A percentile compares a stretch with the other conserved stretches of the same genome.
Conservation (phyloP, 495 filamentous ascomycete species). For the Rostrohypoxylon terebratum region DNA sequence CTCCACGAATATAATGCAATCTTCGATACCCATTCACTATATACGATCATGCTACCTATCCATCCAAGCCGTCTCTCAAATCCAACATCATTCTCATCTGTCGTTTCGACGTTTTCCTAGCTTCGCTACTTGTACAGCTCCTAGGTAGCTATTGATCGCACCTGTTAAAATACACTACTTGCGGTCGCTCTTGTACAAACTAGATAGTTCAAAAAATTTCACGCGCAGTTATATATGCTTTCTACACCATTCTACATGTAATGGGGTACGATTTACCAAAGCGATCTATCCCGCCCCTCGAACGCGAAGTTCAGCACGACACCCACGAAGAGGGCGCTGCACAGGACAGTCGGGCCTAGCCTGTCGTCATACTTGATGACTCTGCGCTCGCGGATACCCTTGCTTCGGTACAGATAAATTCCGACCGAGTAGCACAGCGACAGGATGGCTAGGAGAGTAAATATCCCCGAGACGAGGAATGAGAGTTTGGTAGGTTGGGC, state of each 20-base stretch:
- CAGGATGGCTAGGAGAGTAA: constrained; percentile 81
- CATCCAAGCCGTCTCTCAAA: background rate
- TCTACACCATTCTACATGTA: background rate
- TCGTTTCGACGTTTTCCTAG: background rate
- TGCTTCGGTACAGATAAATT: constrained; percentile 88
- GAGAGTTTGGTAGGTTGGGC: constrained; percentile 59
- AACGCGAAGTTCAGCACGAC: constrained; percentile 82
- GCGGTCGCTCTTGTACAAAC: constrained; percentile 5
- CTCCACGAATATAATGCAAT: background rate
- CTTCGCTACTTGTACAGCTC: background rate
- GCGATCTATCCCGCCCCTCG: constrained; percentile 56
- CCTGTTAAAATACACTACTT: background rate
- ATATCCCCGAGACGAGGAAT: constrained; percentile 76
- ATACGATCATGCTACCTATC: background rate
- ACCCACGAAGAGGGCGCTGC: constrained; percentile 74
- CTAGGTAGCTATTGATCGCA: background rate
- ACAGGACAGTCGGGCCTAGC: constrained; percentile 86
- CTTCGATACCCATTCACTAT: background rate
- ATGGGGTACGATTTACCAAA: constrained; percentile 52
- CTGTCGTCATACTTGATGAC: constrained; percentile 92
- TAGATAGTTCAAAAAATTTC: background rate
- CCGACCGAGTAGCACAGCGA: constrained; percentile 81
- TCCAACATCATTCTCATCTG: background rate
- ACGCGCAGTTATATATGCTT: background rate
- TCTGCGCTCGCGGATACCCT: constrained; percentile 81